These are phyloP conservation scores for Calonectria pseudoturangicola DNA, from an alignment of 2,329 filamentous ascomycete species.

Conservation along the genomic window DNA sequence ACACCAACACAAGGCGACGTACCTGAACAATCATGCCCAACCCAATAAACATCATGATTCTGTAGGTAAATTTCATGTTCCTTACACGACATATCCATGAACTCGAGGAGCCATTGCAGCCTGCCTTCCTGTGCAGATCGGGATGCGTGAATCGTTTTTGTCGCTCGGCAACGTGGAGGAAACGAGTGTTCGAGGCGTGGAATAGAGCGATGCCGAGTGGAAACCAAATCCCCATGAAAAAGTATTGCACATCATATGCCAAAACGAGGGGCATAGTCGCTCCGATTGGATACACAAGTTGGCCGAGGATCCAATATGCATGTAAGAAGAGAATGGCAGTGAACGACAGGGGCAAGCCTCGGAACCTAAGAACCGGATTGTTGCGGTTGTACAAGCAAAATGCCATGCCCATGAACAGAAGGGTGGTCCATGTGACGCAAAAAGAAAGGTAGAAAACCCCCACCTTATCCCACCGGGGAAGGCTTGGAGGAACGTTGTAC, in stretches of 20 bases:
- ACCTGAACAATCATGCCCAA: conserved; percentile 75
- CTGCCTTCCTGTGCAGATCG: conserved; percentile 1
- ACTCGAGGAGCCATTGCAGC: conserved; percentile 5
- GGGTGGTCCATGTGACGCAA: conserved; percentile 61
- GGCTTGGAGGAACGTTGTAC: conserved; percentile 51
- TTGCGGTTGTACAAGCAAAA: conserved; percentile 63
- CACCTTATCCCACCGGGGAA: conserved; percentile 58
- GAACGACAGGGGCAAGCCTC: conserved; percentile 64
- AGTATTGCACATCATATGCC: conserved; percentile 67
- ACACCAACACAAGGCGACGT: conserved; percentile 38
- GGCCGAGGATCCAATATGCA: conserved; percentile 64
- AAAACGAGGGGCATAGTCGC: conserved; percentile 66
- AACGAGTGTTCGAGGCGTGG: conserved; percentile 77
- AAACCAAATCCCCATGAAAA: conserved; percentile 79
- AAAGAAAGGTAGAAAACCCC: conserved; percentile 64
- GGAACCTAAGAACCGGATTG: conserved; percentile 63
- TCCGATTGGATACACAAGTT: conserved; percentile 61
- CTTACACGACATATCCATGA: conserved; percentile 53
- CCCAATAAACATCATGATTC: conserved; percentile 69
- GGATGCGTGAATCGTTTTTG: conserved; percentile 61
- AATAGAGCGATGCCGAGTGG: conserved; percentile 80
- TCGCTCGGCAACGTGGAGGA: conserved; percentile 73
- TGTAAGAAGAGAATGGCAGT: conserved; percentile 64
- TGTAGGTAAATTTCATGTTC: conserved; percentile 64
- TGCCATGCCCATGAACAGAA: conserved; percentile 62